Evolutionary conservation across 371 early-diverging fungal genomes (phyloP), one percentile per base, ranked within the genome.

Genomic region (Nematocida homosporus): DNA sequence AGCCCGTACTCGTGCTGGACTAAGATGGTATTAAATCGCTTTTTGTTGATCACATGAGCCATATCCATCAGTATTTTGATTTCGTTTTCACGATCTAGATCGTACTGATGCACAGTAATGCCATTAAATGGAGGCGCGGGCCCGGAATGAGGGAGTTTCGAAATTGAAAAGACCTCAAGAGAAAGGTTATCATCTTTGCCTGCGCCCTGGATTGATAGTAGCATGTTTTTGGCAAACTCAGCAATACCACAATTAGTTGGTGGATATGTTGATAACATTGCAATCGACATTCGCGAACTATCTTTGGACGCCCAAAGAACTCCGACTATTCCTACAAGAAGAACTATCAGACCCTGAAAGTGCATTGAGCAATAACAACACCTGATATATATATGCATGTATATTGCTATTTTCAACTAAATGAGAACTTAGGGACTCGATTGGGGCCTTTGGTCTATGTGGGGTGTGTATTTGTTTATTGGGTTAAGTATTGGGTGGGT

Each of bases 231-330:
- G 18, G 44, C 50, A 30, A 63, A 47, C 38, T 63, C 47, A 8
- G 44, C 63, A 23, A 63, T 63, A 18, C 63, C 63, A 25, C 63
- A 63, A 10, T 63, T 47, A 16, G 16, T 44, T n/a, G 63, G 63
- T 5, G 63, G 63, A 38, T 63, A 63, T 10, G 63, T 63, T 30
- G 63, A 44, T 29, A 63, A 25, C 30, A 63, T 42, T 10, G 59
- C 59, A 13, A 57, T 38, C n/a, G n/a, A n/a, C n/a, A n/a, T n/a
- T n/a, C n/a, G n/a, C n/a, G n/a, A n/a, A n/a, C n/a, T n/a, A n/a
- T n/a, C n/a, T n/a, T n/a, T n/a, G n/a, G n/a, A n/a, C n/a, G n/a
- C n/a, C n/a, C n/a, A n/a, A n/a, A n/a, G n/a, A n/a, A n/a, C n/a
- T n/a, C n/a, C n/a, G n/a, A n/a, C n/a, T n/a, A n/a, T n/a, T n/a